Conservation (phyloP, 2,329 filamentous ascomycete species). For the Curvularia hawaiiensis region DNA sequence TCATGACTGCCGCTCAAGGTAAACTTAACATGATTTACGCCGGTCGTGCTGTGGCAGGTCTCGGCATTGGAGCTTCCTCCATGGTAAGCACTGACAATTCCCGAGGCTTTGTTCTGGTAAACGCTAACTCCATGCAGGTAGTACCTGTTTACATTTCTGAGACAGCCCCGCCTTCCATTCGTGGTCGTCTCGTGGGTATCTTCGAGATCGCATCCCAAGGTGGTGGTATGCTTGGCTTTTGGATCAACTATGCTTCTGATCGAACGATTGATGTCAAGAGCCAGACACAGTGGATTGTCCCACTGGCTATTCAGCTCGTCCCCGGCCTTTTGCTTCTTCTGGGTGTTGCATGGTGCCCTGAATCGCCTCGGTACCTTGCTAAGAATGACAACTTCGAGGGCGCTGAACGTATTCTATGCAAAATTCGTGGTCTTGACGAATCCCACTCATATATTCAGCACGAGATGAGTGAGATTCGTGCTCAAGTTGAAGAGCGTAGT, state of each 20-base stretch:
- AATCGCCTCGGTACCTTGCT: constrained; percentile 42
- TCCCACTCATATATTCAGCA: constrained; percentile 53
- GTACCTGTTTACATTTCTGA: constrained; percentile 49
- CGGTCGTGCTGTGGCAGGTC: constrained; percentile 46
- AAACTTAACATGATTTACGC: constrained; percentile 45
- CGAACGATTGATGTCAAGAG: constrained; percentile 50
- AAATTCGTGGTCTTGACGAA: constrained; percentile 53
- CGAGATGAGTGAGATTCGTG: constrained; percentile 56
- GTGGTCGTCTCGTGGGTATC: constrained; percentile 68
- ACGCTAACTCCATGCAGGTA: neutral
- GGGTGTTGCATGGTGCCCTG: constrained; percentile 47
- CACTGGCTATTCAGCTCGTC: constrained; percentile 57
- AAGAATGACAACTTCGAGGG: constrained; percentile 44
- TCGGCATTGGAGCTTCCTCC: constrained; percentile 47
- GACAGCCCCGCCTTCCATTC: constrained; percentile 63
- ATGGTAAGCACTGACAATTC: constrained; percentile 24
- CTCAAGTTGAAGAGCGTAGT: constrained; percentile 41
- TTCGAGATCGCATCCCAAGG: constrained; percentile 71
- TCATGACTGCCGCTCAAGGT: constrained; percentile 48
- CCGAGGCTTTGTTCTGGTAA: neutral
- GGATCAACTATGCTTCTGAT: constrained; percentile 51
- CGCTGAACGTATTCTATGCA: constrained; percentile 49
- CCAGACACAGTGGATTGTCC: constrained; percentile 66
- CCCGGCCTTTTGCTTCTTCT: constrained; percentile 47
- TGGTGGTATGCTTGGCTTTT: constrained; percentile 57